phyloP scores from a whole-genome alignment of 768 basidiomycete species.

The Scleroderma bovista region DNA sequence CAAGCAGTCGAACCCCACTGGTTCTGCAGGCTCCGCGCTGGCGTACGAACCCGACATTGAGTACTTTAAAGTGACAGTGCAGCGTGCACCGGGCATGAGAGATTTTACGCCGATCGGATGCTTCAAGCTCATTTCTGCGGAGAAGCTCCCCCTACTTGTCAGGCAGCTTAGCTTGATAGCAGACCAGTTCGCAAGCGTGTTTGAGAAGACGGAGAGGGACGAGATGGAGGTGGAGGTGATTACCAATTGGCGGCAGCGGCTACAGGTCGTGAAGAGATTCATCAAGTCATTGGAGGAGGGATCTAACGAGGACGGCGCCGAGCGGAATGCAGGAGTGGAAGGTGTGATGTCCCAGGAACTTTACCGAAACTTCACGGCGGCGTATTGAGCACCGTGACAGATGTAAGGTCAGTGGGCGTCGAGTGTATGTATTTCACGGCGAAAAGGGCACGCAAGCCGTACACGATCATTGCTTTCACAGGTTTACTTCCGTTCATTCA shows the following conservation, averaged over 20 bases:
- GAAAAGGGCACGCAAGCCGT: no score
- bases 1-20: conserved; percentile 11
- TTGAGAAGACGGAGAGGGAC: conserved; percentile 65
- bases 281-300: conserved; percentile 19
- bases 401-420: no score
- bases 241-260: conserved; percentile 83
- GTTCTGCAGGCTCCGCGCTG: conserved; percentile 13
- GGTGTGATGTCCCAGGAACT: conserved; percentile 49
- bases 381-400: conserved; percentile 29
- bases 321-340: conserved; percentile 26
- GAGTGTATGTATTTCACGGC: background rate
- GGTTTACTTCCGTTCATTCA: no score
- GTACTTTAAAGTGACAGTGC: conserved; percentile 92
- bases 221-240: conserved; percentile 69
- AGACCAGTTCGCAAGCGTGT: conserved; percentile 88
- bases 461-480: no score
- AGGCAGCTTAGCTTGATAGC: conserved; percentile 83
- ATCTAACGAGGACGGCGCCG: conserved; percentile 2
- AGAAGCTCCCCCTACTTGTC: conserved; percentile 79
- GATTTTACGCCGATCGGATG: conserved; percentile 90
- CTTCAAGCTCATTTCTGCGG: conserved; percentile 91
- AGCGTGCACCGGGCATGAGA: conserved; percentile 84
- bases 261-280: conserved; percentile 77
- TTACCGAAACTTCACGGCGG: conserved; percentile 54
- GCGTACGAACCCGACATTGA: conserved; percentile 74